Evolutionary conservation across 2,329 filamentous ascomycete genomes (phyloP).

Genomic region (Bertia moriformis): DNA sequence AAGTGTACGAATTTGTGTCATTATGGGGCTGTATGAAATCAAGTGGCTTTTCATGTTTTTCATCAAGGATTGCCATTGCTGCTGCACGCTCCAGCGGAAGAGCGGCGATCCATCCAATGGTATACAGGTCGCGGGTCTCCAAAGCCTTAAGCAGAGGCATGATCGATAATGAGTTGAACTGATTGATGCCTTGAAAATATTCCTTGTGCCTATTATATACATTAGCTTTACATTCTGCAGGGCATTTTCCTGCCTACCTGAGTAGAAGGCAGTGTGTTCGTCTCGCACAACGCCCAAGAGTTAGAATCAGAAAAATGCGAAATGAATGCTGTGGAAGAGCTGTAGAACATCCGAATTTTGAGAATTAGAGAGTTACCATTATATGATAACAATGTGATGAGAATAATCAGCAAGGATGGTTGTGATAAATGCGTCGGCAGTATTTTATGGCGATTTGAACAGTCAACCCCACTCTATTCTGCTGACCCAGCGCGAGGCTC

Average conservation of each 20-base stretch:
- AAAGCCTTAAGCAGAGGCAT: background rate
- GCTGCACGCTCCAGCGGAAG: slow-evolving; percentile 10
- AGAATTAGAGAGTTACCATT: no score
- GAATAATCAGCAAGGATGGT: no score
- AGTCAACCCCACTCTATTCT: no score
- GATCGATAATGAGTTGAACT: no score
- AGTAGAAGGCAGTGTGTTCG: background rate
- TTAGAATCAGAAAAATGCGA: background rate
- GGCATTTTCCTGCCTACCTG: background rate
- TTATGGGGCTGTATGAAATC: slow-evolving; percentile 3
- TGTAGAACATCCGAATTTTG: no score
- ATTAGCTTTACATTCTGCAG: background rate
- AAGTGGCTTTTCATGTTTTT: slow-evolving; percentile 4
- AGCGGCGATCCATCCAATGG: slow-evolving; percentile 11
- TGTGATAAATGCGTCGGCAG: background rate
- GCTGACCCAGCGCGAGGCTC: no score
- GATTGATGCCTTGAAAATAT: background rate
- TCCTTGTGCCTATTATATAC: background rate
- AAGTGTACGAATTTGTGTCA: slow-evolving; percentile 12
- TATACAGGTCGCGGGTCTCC: slow-evolving; percentile 5
- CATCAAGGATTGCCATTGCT: slow-evolving; percentile 10
- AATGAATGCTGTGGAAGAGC: no score
- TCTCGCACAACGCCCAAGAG: background rate
- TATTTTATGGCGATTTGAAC: background rate
- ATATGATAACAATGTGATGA: no score